A percentile compares a stretch with the other conserved stretches of the same genome.
Conservation (phyloP, 768 basidiomycete species). For the Hygrocybe punicea region DNA sequence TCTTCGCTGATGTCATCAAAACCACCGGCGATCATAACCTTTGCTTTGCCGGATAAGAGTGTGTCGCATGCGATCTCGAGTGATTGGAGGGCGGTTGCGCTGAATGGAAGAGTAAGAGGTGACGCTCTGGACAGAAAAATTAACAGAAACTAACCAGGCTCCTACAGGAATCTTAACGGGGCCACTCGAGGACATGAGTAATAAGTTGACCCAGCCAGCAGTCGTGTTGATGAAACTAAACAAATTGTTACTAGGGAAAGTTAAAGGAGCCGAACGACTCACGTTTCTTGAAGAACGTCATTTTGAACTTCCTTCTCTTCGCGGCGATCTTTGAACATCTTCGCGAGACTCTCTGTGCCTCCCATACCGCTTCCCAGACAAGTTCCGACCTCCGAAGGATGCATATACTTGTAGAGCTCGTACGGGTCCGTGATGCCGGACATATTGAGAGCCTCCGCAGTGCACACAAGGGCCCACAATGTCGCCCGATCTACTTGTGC, state of each 20-base stretch:
- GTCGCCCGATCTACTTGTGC: constrained; percentile 90
- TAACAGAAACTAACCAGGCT: constrained; percentile 66
- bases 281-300: constrained; percentile 98
- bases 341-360: constrained; percentile 81
- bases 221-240: constrained; percentile 96
- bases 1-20: constrained; percentile 99
- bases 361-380: constrained; percentile 97
- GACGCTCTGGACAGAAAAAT: not conserved
- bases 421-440: constrained; percentile 98
- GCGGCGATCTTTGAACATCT: constrained; percentile 99
- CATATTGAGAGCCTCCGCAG: constrained; percentile 93
- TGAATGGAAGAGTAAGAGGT: constrained; percentile 25
- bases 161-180: constrained; percentile 99
- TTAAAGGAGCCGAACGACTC: constrained; percentile 31
- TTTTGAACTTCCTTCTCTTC: constrained; percentile 99
- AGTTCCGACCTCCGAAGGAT: constrained; percentile 95
- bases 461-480: constrained; percentile 92
- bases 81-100: constrained; percentile 96
- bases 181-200: constrained; percentile 92
- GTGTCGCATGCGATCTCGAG: constrained; percentile 98
- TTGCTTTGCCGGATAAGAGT: constrained; percentile 91
- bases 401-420: constrained; percentile 94
- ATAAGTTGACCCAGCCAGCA: constrained; percentile 95
- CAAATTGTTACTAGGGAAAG: constrained; percentile 9
- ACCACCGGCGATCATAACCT: constrained; percentile 98